Conservation (phyloP, 768 basidiomycete genomes). For the Trametes cubensis region DNA sequence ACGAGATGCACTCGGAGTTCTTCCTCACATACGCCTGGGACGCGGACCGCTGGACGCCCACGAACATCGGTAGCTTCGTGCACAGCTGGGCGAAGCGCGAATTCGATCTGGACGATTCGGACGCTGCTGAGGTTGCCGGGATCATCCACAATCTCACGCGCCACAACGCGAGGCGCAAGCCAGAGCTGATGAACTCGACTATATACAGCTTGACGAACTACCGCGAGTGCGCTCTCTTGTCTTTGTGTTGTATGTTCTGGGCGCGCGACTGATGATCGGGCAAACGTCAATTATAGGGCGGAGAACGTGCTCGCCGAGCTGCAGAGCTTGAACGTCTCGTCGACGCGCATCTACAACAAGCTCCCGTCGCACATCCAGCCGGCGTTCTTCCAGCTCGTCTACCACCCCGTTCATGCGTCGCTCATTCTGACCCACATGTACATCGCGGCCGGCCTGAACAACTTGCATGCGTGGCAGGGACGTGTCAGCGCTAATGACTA, state of each 20-base stretch:
- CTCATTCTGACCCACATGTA: constrained; percentile 60
- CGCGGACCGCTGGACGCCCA: constrained; percentile 53
- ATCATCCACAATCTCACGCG: constrained; percentile 60
- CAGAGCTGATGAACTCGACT: constrained; percentile 63
- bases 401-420: constrained; percentile 63
- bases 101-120: constrained; percentile 49
- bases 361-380: constrained; percentile 50
- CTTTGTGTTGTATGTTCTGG: no score
- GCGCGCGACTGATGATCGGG: no score
- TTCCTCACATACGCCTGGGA: constrained; percentile 69
- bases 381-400: constrained; percentile 74
- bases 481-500: constrained; percentile 60
- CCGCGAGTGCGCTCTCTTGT: constrained; percentile 55
- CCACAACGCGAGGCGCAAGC: constrained; percentile 64
- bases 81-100: constrained; percentile 64
- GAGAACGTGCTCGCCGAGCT: constrained; percentile 57
- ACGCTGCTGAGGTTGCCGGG: constrained; percentile 47
- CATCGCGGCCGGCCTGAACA: constrained; percentile 61
- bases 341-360: constrained; percentile 57
- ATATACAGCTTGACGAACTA: constrained; percentile 68
- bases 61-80: constrained; percentile 59
- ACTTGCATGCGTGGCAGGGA: constrained; percentile 64
- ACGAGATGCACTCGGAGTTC: constrained; percentile 71
- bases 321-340: constrained; percentile 49
- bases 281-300: constrained; percentile 43